These are phyloP conservation scores for Lachnellula arida DNA, from an alignment of 2,329 filamentous ascomycete genomes.

Conservation along the genomic window DNA sequence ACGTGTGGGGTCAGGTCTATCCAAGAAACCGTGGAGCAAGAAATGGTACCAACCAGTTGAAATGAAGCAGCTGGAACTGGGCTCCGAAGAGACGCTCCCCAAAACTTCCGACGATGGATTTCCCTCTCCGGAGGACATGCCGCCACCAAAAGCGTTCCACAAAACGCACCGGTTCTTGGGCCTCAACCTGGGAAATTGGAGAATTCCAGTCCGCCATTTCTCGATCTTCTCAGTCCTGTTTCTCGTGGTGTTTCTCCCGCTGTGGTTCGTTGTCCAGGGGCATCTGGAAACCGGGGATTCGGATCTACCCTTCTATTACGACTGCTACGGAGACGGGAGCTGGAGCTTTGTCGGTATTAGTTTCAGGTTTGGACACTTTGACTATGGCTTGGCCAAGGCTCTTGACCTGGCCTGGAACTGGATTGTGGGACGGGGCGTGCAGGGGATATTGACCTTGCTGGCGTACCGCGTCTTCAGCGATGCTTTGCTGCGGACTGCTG, in stretches of 20 bases:
- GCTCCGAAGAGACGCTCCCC: neutral
- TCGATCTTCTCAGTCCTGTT: slow-evolving; percentile 5
- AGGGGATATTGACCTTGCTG: slow-evolving; percentile 8
- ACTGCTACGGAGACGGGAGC: slow-evolving; percentile 4
- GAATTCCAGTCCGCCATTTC: slow-evolving; percentile 5
- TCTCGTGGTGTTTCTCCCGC: slow-evolving; percentile 2
- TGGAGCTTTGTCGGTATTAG: slow-evolving; percentile 12
- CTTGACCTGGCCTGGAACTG: slow-evolving; percentile 16
- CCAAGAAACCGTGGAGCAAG: neutral
- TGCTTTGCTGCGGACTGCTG: slow-evolving; percentile 9
- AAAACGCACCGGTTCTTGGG: slow-evolving; percentile 2
- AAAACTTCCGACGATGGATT: neutral
- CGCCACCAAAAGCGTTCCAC: slow-evolving; percentile 4
- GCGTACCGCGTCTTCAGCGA: slow-evolving; percentile 15
- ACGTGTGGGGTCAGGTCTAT: neutral
- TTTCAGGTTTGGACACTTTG: slow-evolving; percentile 7
- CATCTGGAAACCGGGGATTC: neutral
- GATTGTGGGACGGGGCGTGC: slow-evolving; percentile 14
- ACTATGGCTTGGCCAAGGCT: slow-evolving; percentile 11
- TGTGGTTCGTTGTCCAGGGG: neutral
- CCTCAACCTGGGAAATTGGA: slow-evolving; percentile 8
- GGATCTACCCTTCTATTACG: neutral
- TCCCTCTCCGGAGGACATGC: neutral
- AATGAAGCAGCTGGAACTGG: neutral
- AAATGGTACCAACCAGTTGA: neutral